Base-by-base conservation (phyloP, 1,284 basidiomycete genomes). In the Cutaneotrichosporon mucoides region DNA sequence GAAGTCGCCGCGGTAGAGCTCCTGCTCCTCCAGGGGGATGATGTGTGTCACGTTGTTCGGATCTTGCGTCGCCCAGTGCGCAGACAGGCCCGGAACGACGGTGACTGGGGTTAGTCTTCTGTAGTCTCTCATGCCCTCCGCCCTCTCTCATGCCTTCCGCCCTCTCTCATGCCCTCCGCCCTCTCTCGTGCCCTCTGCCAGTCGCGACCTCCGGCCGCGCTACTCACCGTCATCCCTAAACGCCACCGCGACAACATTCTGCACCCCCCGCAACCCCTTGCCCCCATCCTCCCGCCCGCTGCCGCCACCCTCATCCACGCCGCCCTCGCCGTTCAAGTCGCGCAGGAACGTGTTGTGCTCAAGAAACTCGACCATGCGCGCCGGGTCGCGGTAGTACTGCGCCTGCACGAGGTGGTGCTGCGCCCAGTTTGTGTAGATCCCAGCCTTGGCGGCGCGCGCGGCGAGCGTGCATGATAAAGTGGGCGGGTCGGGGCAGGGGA, bases 381-480 rank as follows among this genome's bases (percentile, higher is more conserved):
- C 79, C 5, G 90, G 88, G 77, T 98, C 93, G 43, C 95, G 86
- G 77, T 84, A 98, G 79, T 98, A 99, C 71, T 97, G 92, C 1
- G 95, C 95, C 82, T 90, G 89, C 44, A 96, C 77, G 57, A 95
- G 75, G 72, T 94, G 87, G 24, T 80, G 73, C 74, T 96, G 93
- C 0, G 88, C 90, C 85, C 87, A 95, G 10, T 82, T 66, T 13
- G 84, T 85, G 75, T 98, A 98, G 35, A 93, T 87, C 1, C 88
- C 90, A 8, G 82, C 79, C 58, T 84, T 84, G 8, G 86, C 85
- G 1, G 87, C 86, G n/a, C 83, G 81, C 44, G 88, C 84, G 9
- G 90, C 90, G 35, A 89, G 70, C 60, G 86, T 82, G 73, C 91
- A 94, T n/a, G 88, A 62, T 8, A 79, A 60, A 3, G 74, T 74